Evolutionary conservation across 2,329 filamentous ascomycete genomes (phyloP).

Genomic region (Botryotinia narcissicola): DNA sequence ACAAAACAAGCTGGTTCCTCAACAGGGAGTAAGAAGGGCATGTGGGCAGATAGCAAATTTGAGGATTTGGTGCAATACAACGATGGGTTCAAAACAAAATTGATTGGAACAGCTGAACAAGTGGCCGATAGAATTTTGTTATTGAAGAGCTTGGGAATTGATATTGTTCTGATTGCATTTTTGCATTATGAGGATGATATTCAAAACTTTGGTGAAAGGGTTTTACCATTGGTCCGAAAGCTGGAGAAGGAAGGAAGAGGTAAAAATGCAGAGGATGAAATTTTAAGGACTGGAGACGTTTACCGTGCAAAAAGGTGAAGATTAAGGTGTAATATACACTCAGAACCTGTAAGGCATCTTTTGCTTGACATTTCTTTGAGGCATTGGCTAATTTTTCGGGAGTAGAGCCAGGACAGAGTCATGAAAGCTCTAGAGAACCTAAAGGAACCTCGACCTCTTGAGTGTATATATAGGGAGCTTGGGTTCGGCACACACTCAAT

Average conservation of each 20-base stretch:
- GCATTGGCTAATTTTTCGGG: background rate
- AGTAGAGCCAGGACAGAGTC: background rate
- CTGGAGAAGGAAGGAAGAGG: constrained; percentile 49
- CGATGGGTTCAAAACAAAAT: constrained; percentile 54
- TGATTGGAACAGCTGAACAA: constrained; percentile 52
- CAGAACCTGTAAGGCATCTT: background rate
- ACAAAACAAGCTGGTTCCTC: constrained; percentile 50
- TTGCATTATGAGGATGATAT: constrained; percentile 54
- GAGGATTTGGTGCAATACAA: constrained; percentile 55
- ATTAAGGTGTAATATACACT: background rate
- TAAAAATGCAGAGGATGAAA: constrained; percentile 47
- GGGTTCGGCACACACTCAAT: background rate
- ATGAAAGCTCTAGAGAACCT: background rate
- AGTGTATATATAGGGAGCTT: background rate
- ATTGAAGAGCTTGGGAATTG: constrained; percentile 46
- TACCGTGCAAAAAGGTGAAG: constrained; percentile 38
- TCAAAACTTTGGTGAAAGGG: constrained; percentile 47
- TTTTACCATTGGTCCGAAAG: constrained; percentile 48
- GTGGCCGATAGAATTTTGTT: constrained; percentile 50
- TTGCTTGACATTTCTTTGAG: background rate
- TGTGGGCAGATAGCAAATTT: constrained; percentile 53
- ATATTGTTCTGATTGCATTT: constrained; percentile 48
- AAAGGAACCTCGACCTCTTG: constrained; percentile 1
- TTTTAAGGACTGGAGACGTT: constrained; percentile 47
- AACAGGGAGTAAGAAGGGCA: constrained; percentile 48